These are phyloP conservation scores for Golubevia pallescens DNA, from an alignment of 1,284 basidiomycete species.

Conservation along the genomic window DNA sequence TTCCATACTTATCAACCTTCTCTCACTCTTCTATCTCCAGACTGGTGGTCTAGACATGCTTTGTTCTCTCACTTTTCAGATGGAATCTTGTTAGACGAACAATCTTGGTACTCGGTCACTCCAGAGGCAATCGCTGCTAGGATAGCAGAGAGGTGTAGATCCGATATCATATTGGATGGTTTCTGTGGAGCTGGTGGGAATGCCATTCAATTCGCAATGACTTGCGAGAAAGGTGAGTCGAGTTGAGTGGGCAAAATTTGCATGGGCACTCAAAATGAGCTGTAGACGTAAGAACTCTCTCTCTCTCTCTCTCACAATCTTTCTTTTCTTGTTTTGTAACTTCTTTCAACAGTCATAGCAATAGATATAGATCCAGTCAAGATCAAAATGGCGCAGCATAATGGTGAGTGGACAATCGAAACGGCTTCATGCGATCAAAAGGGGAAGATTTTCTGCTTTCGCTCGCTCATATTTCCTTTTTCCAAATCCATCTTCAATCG, in stretches of 20 bases:
- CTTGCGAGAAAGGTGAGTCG: conserved; percentile 74
- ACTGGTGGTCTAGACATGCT: conserved; percentile 12
- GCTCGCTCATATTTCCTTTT: too few relatives aligned
- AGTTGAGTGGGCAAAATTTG: too few relatives aligned
- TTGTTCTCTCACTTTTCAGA: conserved; percentile 48
- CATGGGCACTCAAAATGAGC: too few relatives aligned
- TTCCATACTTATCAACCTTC: too few relatives aligned
- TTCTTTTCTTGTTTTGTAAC: conserved; percentile 6
- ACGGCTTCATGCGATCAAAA: too few relatives aligned
- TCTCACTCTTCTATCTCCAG: not conserved
- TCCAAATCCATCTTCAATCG: too few relatives aligned
- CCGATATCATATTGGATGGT: conserved; percentile 75
- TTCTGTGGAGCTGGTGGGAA: conserved; percentile 99
- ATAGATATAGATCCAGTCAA: conserved; percentile 84
- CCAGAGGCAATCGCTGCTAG: conserved; percentile 88
- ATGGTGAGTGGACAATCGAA: conserved; percentile 67
- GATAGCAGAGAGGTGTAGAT: conserved; percentile 82
- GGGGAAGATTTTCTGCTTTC: too few relatives aligned
- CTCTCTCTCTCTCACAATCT: not conserved
- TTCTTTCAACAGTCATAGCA: conserved; percentile 76
- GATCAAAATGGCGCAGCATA: conserved; percentile 84
- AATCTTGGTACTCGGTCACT: conserved; percentile 97
- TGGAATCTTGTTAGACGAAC: conserved; percentile 70
- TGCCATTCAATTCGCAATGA: conserved; percentile 92
- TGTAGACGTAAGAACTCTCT: too few relatives aligned